Conservation (phyloP, 768 basidiomycete species). For the Lentinula lateritia region DNA sequence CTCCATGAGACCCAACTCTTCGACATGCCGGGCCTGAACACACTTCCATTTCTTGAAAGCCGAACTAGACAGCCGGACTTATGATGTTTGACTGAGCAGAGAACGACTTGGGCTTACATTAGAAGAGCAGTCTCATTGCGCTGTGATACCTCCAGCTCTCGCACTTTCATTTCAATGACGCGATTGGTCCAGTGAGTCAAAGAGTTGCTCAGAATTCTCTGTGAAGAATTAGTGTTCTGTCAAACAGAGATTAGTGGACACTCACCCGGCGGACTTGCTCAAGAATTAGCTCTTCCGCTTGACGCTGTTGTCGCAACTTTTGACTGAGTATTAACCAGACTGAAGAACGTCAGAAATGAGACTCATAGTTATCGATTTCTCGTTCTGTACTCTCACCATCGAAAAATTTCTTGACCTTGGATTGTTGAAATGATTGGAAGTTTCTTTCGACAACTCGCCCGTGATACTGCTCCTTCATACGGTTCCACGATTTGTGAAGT, state of each 20-base stretch:
- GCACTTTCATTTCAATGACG: slow-evolving; percentile 67
- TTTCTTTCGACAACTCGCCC: slow-evolving; percentile 39
- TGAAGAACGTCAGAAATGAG: slow-evolving; percentile 17
- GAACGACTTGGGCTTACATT: slow-evolving; percentile 20
- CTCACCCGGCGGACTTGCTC: slow-evolving; percentile 36
- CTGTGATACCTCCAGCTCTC: slow-evolving; percentile 61
- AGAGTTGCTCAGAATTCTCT: slow-evolving; percentile 49
- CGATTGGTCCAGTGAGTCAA: slow-evolving; percentile 65
- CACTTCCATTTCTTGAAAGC: slow-evolving; percentile 69
- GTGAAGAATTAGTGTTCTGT: neutral
- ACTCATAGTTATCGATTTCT: slow-evolving; percentile 12
- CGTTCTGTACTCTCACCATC: slow-evolving; percentile 20
- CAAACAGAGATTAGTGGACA: neutral
- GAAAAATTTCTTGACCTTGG: slow-evolving; percentile 29
- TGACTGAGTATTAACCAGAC: slow-evolving; percentile 42
- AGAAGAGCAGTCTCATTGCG: slow-evolving; percentile 27
- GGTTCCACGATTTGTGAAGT: slow-evolving; percentile 39
- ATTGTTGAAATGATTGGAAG: slow-evolving; percentile 36
- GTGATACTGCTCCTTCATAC: slow-evolving; percentile 42
- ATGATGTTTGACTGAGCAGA: neutral
- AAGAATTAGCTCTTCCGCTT: slow-evolving; percentile 38
- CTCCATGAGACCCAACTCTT: slow-evolving; percentile 75
- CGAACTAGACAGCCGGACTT: slow-evolving; percentile 27
- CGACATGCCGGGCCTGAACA: slow-evolving; percentile 55
- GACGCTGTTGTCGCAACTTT: slow-evolving; percentile 31